Base-by-base conservation (phyloP, 139 green algal species). In the Coelastrella sp. region DNA sequence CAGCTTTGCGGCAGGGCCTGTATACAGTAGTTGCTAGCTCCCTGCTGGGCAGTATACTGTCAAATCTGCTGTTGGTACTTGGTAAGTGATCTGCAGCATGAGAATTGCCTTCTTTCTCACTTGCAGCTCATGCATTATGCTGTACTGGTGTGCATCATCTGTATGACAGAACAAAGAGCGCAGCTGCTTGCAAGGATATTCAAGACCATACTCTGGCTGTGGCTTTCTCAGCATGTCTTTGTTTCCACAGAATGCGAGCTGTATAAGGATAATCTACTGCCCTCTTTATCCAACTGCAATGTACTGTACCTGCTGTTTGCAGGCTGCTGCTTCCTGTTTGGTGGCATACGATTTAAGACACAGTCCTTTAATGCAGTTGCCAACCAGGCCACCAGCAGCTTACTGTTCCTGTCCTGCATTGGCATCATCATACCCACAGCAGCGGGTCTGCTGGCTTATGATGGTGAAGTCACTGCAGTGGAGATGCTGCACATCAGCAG, bases 11-110 rank as follows among this genome's bases (percentile, higher is more conserved):
- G 19, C 91, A 94, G 83, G 93, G 93, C 1, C 87, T 98, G 37
- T 95, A 93, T 73, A 89, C 81, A 17, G 96, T 98, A 6, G 94
- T 98, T 23, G 91, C 94, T 17, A 91, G 89, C 23, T 96, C 93
- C 0, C 91, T 98, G 34, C 88, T 98, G 7, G 96, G 96, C 23
- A 96, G 92, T 76, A 95, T 98, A 59, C 90, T 98, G 3, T 96
- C 92, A 60, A 98, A 98, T 88, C 89, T 98, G 73, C 91, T 98
- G 82, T 91, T 98, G 30, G 95, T 98, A n/a, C 80, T 98, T 32
- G 95, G 95, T 94, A 71, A 48, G 90, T 43, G 27, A n/a, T 41
- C 6, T 73, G 64, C 38, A 34, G 38, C 37, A n/a, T n/a, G n/a
- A n/a, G n/a, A n/a, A n/a, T n/a, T n/a, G n/a, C n/a, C n/a, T n/a